Percentiles rank a stretch among this genome's conserved stretches.
Conservation (phyloP, 2,329 filamentous ascomycete genomes). For the Fusarium haematococcum region DNA sequence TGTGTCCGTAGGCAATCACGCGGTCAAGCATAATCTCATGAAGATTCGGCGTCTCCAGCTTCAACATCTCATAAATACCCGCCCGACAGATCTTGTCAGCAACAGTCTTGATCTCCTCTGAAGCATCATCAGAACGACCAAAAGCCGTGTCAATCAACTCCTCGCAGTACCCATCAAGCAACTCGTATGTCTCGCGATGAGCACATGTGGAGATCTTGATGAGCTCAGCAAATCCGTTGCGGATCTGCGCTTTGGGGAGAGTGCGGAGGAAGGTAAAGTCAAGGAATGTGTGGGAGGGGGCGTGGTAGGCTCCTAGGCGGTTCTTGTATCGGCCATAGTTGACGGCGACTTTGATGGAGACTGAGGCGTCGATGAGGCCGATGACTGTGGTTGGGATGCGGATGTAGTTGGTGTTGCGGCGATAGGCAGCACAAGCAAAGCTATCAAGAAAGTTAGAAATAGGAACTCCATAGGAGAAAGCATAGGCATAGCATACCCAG, state of each 20-base stretch:
- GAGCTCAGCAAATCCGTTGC: slow-evolving; percentile 79
- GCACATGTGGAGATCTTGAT: slow-evolving; percentile 82
- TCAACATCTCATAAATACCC: slow-evolving; percentile 79
- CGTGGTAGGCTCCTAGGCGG: slow-evolving; percentile 78
- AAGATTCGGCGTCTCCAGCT: slow-evolving; percentile 78
- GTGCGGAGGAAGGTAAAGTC: slow-evolving; percentile 80
- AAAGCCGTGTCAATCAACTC: slow-evolving; percentile 74
- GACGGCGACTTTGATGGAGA: slow-evolving; percentile 82
- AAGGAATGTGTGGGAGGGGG: slow-evolving; percentile 77
- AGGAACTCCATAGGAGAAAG: too few relatives aligned
- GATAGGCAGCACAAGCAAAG: slow-evolving; percentile 78
- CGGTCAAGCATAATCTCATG: slow-evolving; percentile 79
- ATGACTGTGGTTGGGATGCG: slow-evolving; percentile 81
- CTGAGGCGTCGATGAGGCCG: slow-evolving; percentile 79
- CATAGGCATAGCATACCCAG: slow-evolving; percentile 65
- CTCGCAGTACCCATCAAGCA: slow-evolving; percentile 78
- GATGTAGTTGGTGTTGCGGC: slow-evolving; percentile 79
- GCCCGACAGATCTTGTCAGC: slow-evolving; percentile 77
- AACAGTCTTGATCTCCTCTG: slow-evolving; percentile 67
- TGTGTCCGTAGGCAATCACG: slow-evolving; percentile 81
- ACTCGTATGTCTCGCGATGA: slow-evolving; percentile 72
- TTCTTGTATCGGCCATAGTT: slow-evolving; percentile 85
- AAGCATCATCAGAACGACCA: slow-evolving; percentile 68
- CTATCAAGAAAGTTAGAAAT: too few relatives aligned
- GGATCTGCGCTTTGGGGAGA: slow-evolving; percentile 74